These are phyloP conservation scores for Darksidea phi DNA, from an alignment of 495 filamentous ascomycete genomes.

Conservation along the genomic window DNA sequence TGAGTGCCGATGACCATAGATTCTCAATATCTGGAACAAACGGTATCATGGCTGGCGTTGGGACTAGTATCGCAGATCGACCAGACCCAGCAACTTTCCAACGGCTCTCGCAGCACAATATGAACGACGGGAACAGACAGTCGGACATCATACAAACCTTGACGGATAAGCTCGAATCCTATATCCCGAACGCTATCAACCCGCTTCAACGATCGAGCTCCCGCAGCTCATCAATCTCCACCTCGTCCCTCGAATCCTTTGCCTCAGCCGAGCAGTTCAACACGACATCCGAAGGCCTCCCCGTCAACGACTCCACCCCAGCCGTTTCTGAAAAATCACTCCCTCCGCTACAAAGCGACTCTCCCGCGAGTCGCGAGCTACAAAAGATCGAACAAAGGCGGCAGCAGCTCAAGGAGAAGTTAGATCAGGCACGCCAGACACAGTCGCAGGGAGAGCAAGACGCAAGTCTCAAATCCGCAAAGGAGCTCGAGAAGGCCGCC, in stretches of 20 bases:
- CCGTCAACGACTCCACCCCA: conserved; percentile 2
- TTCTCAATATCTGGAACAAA: conserved; percentile 31
- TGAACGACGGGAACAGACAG: neutral
- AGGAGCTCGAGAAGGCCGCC: conserved; percentile 50
- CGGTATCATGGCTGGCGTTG: conserved; percentile 33
- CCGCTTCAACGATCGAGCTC: conserved; percentile 24
- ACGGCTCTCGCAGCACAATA: conserved; percentile 5
- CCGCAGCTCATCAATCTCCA: conserved; percentile 14
- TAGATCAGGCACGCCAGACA: conserved; percentile 52
- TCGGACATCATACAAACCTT: conserved; percentile 19
- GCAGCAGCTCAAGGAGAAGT: conserved; percentile 66
- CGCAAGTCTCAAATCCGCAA: conserved; percentile 44
- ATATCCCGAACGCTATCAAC: conserved; percentile 19
- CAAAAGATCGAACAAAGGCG: conserved; percentile 70
- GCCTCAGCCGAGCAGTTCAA: conserved; percentile 42
- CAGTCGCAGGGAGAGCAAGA: conserved; percentile 56
- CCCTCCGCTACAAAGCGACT: conserved; percentile 40
- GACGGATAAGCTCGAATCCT: conserved; percentile 10
- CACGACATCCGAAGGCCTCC: conserved; percentile 19
- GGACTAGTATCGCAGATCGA: conserved; percentile 30
- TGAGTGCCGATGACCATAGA: conserved; percentile 20
- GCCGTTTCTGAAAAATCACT: conserved; percentile 14
- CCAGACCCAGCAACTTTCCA: conserved; percentile 8
- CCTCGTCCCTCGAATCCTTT: conserved; percentile 39
- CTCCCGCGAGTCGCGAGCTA: conserved; percentile 67